A percentile compares a stretch with the other conserved stretches of the same genome.
Evolutionary conservation across 441 rosid species (phyloP).

Genomic region (Croton setiger): DNA sequence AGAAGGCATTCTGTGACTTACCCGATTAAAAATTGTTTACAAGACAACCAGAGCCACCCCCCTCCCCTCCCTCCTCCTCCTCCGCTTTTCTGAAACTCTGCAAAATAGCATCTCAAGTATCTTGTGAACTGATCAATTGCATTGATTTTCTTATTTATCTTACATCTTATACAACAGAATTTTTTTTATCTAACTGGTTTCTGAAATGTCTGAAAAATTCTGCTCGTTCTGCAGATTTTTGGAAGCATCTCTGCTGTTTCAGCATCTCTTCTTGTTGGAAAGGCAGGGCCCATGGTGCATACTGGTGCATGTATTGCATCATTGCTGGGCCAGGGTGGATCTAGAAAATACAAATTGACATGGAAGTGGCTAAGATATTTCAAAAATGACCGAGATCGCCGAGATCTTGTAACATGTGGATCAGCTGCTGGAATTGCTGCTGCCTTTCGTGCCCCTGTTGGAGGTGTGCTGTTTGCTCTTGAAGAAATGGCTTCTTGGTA

Average conservation of each 20-base stretch:
- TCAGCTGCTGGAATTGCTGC: constrained; percentile 93
- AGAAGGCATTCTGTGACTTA: neutral
- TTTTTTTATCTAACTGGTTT: neutral
- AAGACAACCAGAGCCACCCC: no score
- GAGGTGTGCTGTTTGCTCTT: constrained; percentile 78
- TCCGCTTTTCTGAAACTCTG: no score
- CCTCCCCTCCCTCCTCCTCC: no score
- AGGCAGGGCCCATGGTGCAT: constrained; percentile 94
- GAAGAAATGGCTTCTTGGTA: constrained; percentile 97
- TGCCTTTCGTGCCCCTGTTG: constrained; percentile 84
- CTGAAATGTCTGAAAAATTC: constrained; percentile 1
- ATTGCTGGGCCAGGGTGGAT: constrained; percentile 78
- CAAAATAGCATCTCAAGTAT: neutral
- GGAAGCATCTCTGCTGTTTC: constrained; percentile 88
- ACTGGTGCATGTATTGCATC: constrained; percentile 88
- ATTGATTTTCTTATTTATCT: neutral
- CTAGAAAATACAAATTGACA: constrained; percentile 59
- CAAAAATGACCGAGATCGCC: constrained; percentile 73
- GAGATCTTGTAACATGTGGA: constrained; percentile 89
- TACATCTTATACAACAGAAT: neutral
- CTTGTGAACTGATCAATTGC: neutral
- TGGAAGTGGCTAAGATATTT: constrained; percentile 72
- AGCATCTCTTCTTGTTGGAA: constrained; percentile 74
- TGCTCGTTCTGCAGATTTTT: constrained; percentile 42
- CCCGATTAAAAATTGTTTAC: no score